Percentiles rank a stretch among this genome's conserved stretches.
Conservation (phyloP, 208 protist species). For the Trypanosoma scelopori region DNA sequence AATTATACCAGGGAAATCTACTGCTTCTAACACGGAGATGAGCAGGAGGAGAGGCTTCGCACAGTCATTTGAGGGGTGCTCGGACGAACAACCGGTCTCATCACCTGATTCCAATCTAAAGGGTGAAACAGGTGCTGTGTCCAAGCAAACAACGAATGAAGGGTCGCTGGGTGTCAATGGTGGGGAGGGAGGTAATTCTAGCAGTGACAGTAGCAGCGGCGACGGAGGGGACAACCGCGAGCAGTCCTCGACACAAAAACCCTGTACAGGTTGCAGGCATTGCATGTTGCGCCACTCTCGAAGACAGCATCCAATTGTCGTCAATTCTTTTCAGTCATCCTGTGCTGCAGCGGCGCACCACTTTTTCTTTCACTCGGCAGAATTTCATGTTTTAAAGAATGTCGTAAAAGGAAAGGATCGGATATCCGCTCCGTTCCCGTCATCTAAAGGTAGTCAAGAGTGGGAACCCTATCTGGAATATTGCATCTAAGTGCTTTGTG, state of each 20-base stretch:
- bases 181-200: neutral
- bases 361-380: slow-evolving; percentile 46
- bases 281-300: slow-evolving; percentile 5
- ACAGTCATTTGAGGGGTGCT: too few relatives aligned
- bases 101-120: too few relatives aligned
- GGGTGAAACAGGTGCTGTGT: too few relatives aligned
- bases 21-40: too few relatives aligned
- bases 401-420: neutral
- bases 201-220: neutral
- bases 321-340: slow-evolving; percentile 58
- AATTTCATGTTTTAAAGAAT: slow-evolving; percentile 41
- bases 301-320: slow-evolving; percentile 36
- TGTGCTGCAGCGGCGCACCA: slow-evolving; percentile 38
- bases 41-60: too few relatives aligned
- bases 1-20: too few relatives aligned
- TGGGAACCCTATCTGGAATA: slow-evolving; percentile 38
- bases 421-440: neutral
- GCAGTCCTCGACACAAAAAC: neutral
- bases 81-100: too few relatives aligned
- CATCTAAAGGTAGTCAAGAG: neutral
- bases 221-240: neutral
- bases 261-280: neutral
- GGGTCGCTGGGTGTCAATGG: neutral
- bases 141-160: neutral
- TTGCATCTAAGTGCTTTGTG: slow-evolving; percentile 37